Percentiles rank a stretch among this genome's conserved stretches.
These are phyloP conservation scores for Fusarium decemcellulare DNA, from an alignment of 2,329 filamentous ascomycete species.

Conservation along the genomic window DNA sequence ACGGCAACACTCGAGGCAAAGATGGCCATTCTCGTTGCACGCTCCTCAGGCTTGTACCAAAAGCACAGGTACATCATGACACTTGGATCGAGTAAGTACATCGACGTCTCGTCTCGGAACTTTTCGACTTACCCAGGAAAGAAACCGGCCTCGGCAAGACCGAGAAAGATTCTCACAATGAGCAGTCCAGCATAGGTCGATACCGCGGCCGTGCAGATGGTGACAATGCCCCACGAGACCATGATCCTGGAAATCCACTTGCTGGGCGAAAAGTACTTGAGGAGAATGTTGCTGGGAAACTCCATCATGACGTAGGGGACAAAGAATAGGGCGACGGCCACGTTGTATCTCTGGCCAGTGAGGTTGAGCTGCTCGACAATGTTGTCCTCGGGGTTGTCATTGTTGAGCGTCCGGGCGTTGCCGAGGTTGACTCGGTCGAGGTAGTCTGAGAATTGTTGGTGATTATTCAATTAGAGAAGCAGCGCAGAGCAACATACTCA, in stretches of 20 bases:
- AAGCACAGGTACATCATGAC: constrained; percentile 72
- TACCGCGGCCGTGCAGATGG: constrained; percentile 63
- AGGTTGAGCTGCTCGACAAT: constrained; percentile 50
- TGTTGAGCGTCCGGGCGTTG: constrained; percentile 53
- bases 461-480: not conserved
- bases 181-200: constrained; percentile 63
- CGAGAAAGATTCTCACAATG: constrained; percentile 64
- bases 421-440: constrained; percentile 53
- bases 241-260: constrained; percentile 56
- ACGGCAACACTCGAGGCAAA: constrained; percentile 72
- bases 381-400: constrained; percentile 51
- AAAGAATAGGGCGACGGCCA: constrained; percentile 50
- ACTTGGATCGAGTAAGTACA: constrained; percentile 13
- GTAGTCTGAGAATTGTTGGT: constrained; percentile 25
- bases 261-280: constrained; percentile 53
- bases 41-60: constrained; percentile 74
- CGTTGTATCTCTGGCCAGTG: constrained; percentile 50
- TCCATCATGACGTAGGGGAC: constrained; percentile 51
- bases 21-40: constrained; percentile 70
- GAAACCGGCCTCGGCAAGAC: constrained; percentile 66
- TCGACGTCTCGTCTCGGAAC: accelerated
- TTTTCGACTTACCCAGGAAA: constrained; percentile 57
- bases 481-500: constrained; percentile 38
- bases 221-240: constrained; percentile 64
- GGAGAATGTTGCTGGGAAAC: constrained; percentile 52